Evolutionary conservation across 768 basidiomycete species (phyloP), one percentile per base, ranked within the genome.

Genomic region (Trametes gibbosa): DNA sequence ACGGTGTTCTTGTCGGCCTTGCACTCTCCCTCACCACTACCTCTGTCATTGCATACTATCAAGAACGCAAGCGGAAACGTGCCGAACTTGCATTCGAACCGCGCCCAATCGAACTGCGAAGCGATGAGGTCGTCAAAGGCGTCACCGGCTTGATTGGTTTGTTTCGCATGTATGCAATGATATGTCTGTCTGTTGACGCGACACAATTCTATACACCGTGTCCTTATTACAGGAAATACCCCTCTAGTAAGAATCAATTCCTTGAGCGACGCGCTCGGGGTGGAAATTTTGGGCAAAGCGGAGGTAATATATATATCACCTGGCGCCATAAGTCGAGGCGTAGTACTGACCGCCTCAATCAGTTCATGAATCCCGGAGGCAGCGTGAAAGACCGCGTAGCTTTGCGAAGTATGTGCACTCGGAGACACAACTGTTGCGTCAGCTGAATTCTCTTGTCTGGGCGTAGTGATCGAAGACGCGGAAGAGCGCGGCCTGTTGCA

Each of bases 331-430:
- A 17, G 3, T 23, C 16, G 21, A n/a, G n/a, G 7, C 2, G 23
- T 29, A 12, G 16, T 12, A 21, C 27, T 58, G 49, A 63, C 52
- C 1, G 23, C 10, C 7, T 14, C 19, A 52, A 10, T 24, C 65
- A 98, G 93, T 99, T 88, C 69, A 70, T 98, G 59, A 99, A 99
- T 73, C 96, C 97, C 0, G 96, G 96, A 24, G 97, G 97, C 40
- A 98, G 95, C 53, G 90, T 98, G 50, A 99, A 99, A 72, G 97
- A 99, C 72, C 84, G 97, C 29, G 96, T 98, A n/a, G 96, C 95
- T 0, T 72, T 98, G 59, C 83, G 86, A 72, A 92, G 95, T 97
- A 68, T 59, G 84, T 17, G n/a, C n/a, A n/a, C n/a, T n/a, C n/a
- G n/a, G n/a, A n/a, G n/a, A n/a, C n/a, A n/a, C n/a, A n/a, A n/a